phyloP scores from a whole-genome alignment of 2,329 filamentous ascomycete genomes.

The Exophiala xenobiotica region DNA sequence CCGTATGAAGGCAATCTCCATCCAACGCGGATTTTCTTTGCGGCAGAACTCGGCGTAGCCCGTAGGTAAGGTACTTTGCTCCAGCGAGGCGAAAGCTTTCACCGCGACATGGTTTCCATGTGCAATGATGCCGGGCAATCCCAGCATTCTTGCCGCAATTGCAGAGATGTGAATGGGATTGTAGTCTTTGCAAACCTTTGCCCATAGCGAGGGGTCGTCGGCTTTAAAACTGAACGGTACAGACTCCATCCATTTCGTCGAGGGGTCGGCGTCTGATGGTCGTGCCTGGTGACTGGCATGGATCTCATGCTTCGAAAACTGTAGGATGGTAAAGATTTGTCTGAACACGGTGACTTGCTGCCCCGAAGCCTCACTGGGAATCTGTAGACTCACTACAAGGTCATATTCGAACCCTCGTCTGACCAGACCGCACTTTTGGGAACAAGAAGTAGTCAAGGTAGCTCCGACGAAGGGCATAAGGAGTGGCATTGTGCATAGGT shows the following conservation, averaged over 20 bases:
- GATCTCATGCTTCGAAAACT: slow-evolving; percentile 11
- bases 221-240: neutral
- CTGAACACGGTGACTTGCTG: slow-evolving; percentile 2
- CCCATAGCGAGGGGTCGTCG: slow-evolving; percentile 13
- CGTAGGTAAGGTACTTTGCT: neutral
- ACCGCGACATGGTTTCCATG: slow-evolving; percentile 24
- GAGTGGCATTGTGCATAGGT: slow-evolving; percentile 3
- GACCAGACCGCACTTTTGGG: slow-evolving; percentile 6
- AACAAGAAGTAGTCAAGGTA: slow-evolving; percentile 2
- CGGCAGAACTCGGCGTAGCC: neutral
- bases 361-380: neutral
- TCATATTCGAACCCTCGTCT: slow-evolving; percentile 24
- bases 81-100: slow-evolving; percentile 1
- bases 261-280: no score
- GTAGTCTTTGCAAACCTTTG: slow-evolving; percentile 24
- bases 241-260: neutral
- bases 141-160: slow-evolving; percentile 18
- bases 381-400: slow-evolving; percentile 11
- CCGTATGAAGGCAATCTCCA: slow-evolving; percentile 19
- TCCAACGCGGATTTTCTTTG: neutral
- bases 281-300: no score
- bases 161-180: slow-evolving; percentile 23
- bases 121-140: slow-evolving; percentile 18
- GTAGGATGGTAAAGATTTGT: slow-evolving; percentile 23
- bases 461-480: neutral